Evolutionary conservation across 805 yeast species (phyloP).

Genomic region (Lipomyces mesembrius): DNA sequence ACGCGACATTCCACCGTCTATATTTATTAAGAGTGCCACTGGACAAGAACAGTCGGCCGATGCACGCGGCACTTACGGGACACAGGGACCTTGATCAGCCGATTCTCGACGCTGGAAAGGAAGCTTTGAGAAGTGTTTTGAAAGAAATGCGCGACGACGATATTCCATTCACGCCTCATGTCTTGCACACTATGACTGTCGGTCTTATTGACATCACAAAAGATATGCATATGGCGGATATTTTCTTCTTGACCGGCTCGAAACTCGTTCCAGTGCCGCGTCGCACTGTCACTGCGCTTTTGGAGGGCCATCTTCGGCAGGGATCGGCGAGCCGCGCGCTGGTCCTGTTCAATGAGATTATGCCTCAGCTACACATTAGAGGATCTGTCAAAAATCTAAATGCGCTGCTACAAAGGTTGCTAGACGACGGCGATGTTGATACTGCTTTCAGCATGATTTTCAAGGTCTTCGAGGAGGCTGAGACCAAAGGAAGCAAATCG

Average conservation of each 20-base stretch:
- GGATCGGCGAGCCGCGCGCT: slow-evolving; percentile 26
- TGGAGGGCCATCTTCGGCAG: slow-evolving; percentile 25
- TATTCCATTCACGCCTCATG: slow-evolving; percentile 19
- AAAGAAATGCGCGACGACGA: slow-evolving; percentile 24
- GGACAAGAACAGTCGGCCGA: slow-evolving; percentile 2
- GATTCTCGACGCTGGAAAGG: slow-evolving; percentile 4
- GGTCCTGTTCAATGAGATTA: slow-evolving; percentile 13
- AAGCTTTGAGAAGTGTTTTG: slow-evolving; percentile 13
- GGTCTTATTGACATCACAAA: slow-evolving; percentile 28
- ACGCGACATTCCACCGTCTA: slow-evolving; percentile 24
- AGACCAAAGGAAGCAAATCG: background rate
- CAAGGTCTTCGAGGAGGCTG: slow-evolving; percentile 12
- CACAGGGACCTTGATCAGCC: slow-evolving; percentile 3
- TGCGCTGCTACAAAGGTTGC: slow-evolving; percentile 11
- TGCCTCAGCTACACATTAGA: slow-evolving; percentile 14
- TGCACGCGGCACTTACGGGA: background rate
- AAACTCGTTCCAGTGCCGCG: slow-evolving; percentile 12
- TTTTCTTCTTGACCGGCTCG: slow-evolving; percentile 6
- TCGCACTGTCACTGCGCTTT: slow-evolving; percentile 15
- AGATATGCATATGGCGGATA: slow-evolving; percentile 28
- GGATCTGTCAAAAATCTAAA: slow-evolving; percentile 11
- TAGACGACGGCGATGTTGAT: slow-evolving; percentile 14
- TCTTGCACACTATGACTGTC: slow-evolving; percentile 24
- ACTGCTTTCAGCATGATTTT: slow-evolving; percentile 20
- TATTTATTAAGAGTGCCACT: slow-evolving; percentile 11